phyloP scores from a whole-genome alignment of 2,329 filamentous ascomycete species.

The Colletotrichum aenigma region DNA sequence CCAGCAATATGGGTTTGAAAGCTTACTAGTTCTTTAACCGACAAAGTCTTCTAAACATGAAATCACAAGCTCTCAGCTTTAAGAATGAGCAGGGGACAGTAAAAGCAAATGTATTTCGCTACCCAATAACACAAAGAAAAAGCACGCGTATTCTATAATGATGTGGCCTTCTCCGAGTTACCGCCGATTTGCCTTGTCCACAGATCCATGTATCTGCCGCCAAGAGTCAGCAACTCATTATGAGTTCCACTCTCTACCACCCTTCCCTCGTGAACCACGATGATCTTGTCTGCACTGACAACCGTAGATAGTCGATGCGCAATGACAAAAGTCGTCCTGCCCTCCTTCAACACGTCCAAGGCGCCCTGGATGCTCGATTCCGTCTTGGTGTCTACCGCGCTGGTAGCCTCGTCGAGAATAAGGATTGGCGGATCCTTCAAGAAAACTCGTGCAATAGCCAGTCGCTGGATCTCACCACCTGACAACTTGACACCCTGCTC shows the following conservation, averaged over 20 bases:
- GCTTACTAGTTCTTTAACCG: neutral
- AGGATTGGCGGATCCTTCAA: conserved; percentile 68
- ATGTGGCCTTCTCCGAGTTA: neutral
- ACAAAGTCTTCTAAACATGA: fast-evolving
- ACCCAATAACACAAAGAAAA: neutral
- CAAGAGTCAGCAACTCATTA: conserved; percentile 43
- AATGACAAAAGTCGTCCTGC: conserved; percentile 28
- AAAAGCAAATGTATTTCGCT: neutral
- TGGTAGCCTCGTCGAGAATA: conserved; percentile 75
- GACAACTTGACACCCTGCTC: conserved; percentile 71
- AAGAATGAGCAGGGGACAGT: fast-evolving
- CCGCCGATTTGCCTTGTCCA: conserved; percentile 50
- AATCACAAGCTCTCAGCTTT: neutral
- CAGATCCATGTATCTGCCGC: conserved; percentile 54
- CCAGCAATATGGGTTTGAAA: conserved; percentile 22
- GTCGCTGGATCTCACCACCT: conserved; percentile 74
- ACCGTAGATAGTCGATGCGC: conserved; percentile 9
- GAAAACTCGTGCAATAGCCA: conserved; percentile 75
- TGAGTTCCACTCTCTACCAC: neutral
- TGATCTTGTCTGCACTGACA: neutral
- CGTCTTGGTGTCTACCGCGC: conserved; percentile 65
- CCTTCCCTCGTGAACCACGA: neutral
- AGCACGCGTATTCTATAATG: neutral
- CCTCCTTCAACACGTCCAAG: conserved; percentile 56
- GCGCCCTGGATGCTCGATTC: conserved; percentile 69